Evolutionary conservation across 2,329 filamentous ascomycete genomes (phyloP), one percentile per base, ranked within the genome.

Genomic region (Verticillium longisporum): DNA sequence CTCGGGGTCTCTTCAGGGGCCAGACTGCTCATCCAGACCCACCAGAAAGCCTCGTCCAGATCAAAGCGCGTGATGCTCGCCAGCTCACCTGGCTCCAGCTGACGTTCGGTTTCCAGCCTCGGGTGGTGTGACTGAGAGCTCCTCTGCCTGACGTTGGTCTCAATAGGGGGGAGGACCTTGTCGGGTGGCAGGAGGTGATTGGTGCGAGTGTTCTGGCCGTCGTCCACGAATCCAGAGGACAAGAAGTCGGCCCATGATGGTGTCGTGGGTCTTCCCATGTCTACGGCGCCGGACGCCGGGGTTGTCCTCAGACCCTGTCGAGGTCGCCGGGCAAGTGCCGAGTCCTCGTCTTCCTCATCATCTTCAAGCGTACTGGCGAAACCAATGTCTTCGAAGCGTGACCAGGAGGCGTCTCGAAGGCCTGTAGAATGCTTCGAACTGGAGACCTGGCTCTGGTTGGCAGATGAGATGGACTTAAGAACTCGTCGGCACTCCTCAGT

Each of bases 161-260:
- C 86, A 66, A 99, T 90, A 0, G 92, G 94, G 4, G 95, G 95
- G 10, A 99, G 82, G 18, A 92, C 82, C 77, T 98, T 95, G 73
- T 97, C 93, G 0, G 92, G 92, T 0, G 94, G 93, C n/a, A 98
- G 80, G 31, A 97, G 78, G 56, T 96, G 76, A 58, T 89, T 89
- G 1, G 86, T 78, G 11, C 83, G 81, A 33, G 82, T 79, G 65
- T 81, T 81, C n/a, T 83, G 78, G 18, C 82, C 83, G 62, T 88
- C 87, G 66, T 97, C 92, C 26, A 89, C 81, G 70, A 99, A 99
- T 1, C 95, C 95, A 53, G 92, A 92, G 1, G 92, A 97, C 61
- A 99, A 82, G 73, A 99, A 99, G 72, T 99, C 95, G 3, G 95
- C 95, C 95, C 95, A 99, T 0, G 95, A 98, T 1, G 95, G 95